Evolutionary conservation across 2,329 filamentous ascomycete genomes (phyloP).

Genomic region (Alternaria tenuissima): DNA sequence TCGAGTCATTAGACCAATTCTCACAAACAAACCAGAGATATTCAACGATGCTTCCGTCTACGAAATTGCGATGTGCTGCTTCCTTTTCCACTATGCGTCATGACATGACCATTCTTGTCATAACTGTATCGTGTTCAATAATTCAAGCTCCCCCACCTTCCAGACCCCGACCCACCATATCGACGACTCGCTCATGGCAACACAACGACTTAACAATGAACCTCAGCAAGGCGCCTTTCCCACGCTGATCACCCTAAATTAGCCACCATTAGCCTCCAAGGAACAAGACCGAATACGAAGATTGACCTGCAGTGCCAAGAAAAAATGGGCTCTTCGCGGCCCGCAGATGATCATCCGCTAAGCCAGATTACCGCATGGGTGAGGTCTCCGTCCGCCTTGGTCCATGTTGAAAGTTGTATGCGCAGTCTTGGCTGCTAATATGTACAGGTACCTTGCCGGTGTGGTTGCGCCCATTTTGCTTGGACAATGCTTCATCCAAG

Average conservation of each 20-base stretch:
- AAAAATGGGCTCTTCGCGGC: neutral
- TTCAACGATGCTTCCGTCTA: neutral
- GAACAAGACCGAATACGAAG: conserved; percentile 2
- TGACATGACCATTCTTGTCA: neutral
- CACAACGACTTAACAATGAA: too few relatives aligned
- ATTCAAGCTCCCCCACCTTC: neutral
- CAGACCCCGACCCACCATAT: neutral
- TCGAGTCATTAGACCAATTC: neutral
- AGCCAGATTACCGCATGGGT: neutral
- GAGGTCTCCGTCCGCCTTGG: neutral
- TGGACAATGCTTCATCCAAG: neutral
- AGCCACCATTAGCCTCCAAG: neutral
- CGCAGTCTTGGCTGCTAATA: neutral
- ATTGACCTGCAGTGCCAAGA: conserved; percentile 6
- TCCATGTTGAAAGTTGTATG: neutral
- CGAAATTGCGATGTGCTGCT: neutral
- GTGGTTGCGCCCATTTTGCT: neutral
- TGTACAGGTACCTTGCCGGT: neutral
- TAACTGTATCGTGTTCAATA: too few relatives aligned
- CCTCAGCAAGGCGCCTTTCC: neutral
- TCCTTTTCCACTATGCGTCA: neutral
- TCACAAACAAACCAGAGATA: neutral
- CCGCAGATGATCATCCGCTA: conserved; percentile 1
- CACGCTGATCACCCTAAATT: neutral
- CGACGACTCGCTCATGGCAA: too few relatives aligned